Percentiles rank a stretch among this genome's conserved stretches.
Conservation (phyloP, 305 asterid species). For the Striga hermonthica region DNA sequence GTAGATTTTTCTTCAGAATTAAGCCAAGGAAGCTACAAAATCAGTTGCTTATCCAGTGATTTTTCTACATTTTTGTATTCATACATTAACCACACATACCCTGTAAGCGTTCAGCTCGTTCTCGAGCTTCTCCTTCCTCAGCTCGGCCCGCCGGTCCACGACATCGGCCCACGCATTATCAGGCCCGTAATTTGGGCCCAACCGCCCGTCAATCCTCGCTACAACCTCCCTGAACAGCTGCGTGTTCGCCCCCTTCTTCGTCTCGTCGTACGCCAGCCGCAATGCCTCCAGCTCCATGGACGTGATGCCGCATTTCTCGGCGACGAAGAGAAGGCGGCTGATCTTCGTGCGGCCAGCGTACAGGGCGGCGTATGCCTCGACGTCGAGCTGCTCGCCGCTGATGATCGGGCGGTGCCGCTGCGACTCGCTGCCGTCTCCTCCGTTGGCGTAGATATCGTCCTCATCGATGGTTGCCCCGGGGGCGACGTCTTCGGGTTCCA, state of each 20-base stretch:
- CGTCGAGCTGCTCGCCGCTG: constrained; percentile 82
- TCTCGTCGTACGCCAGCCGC: constrained; percentile 93
- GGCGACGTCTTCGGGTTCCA: constrained; percentile 75
- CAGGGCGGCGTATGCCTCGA: constrained; percentile 88
- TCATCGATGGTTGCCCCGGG: constrained; percentile 54
- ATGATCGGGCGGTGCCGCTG: constrained; percentile 74
- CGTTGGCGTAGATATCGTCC: constrained; percentile 63
- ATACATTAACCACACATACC: constrained; percentile 40
- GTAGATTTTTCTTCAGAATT: not conserved
- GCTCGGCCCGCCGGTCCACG: constrained; percentile 77
- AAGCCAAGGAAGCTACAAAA: not conserved
- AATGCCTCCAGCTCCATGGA: constrained; percentile 82
- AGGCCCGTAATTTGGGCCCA: constrained; percentile 63
- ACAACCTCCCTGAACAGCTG: constrained; percentile 75
- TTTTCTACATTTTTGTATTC: not conserved
- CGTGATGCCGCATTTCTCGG: constrained; percentile 58
- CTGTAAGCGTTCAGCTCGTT: constrained; percentile 87
- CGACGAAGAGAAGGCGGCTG: constrained; percentile 68
- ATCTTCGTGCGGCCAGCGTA: constrained; percentile 88
- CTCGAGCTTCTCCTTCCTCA: constrained; percentile 85
- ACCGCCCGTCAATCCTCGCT: constrained; percentile 65
- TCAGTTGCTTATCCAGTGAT: not conserved
- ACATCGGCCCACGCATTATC: constrained; percentile 73
- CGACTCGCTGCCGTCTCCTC: constrained; percentile 40
- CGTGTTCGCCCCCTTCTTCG: constrained; percentile 90